Base-by-base conservation (phyloP, 208 protist species). In the Leishmania braziliensis region DNA sequence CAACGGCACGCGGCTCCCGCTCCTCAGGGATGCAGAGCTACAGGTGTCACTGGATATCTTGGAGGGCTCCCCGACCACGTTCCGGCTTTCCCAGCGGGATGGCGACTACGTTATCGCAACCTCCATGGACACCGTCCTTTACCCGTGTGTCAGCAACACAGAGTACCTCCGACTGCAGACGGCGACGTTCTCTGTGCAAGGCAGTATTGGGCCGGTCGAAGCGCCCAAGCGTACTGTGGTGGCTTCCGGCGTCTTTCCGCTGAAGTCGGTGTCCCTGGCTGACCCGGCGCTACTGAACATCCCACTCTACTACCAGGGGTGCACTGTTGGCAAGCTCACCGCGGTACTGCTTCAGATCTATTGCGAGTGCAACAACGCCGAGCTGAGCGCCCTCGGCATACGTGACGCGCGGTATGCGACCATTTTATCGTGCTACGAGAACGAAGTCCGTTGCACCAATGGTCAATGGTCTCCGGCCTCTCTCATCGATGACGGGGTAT, bases 131-230 rank as follows among this genome's bases (percentile, higher is more conserved):
- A 85, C 89, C 36, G 65, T 84, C 16, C 53, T 95, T 3, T 83
- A 87, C 75, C 90, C 90, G 20, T 89, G 84, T 54, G 84, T 92
- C 43, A 88, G 84, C 71, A 92, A 89, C 77, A 50, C 63, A 2
- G 90, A 91, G 46, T 93, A 90, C 77, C 77, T 92, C 43, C 89
- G 90, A 0, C 80, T 94, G 73, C 92, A 95, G 70, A 87, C 89
- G 1, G 58, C 94, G 8, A 88, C 54, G 26, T 94, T 95, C 77
- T 89, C 88, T 16, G 53, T 95, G 1, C 51, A 90, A 26, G 90
- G 86, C 48, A 82, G 68, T n/a, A 46, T 93, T 39, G 80, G 75
- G 23, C 20, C 83, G 46, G 63, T 53, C 1, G 63, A 81, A 23
- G 81, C 70, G 43, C 72, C 69, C 43, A 79, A 82, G 80, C 82